A percentile compares a stretch with the other conserved stretches of the same genome.
Evolutionary conservation across 2,329 filamentous ascomycete genomes (phyloP).

Genomic region (Cryphonectria parasitica): DNA sequence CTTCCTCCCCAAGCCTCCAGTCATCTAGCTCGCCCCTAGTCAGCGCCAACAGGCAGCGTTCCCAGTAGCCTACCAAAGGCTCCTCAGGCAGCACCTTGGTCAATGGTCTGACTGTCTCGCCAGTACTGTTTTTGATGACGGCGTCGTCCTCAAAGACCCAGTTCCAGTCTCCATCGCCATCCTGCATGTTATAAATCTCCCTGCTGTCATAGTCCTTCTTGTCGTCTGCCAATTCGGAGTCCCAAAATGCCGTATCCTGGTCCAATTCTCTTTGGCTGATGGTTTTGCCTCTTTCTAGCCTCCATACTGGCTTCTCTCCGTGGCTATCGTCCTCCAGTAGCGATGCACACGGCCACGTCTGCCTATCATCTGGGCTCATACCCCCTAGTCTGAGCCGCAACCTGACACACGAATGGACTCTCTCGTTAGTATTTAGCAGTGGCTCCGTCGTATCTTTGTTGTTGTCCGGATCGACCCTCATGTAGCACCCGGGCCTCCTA

Average conservation of each 20-base stretch:
- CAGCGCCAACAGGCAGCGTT: constrained; percentile 37
- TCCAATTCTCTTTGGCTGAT: constrained; percentile 16
- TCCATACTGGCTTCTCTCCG: constrained; percentile 33
- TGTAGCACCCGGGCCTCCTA: constrained; percentile 42
- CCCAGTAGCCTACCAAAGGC: constrained; percentile 40
- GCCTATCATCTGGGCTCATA: constrained; percentile 41
- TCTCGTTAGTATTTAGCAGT: constrained; percentile 43
- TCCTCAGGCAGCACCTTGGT: constrained; percentile 37
- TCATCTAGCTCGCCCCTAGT: constrained; percentile 35
- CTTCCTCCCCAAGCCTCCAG: constrained; percentile 33
- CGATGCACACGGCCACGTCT: constrained; percentile 36
- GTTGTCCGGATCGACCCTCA: constrained; percentile 43
- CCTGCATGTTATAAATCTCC: constrained; percentile 34
- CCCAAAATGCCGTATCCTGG: constrained; percentile 12
- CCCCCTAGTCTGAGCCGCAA: constrained; percentile 37
- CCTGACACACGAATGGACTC: constrained; percentile 40
- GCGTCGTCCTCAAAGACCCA: constrained; percentile 36
- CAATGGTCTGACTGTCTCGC: constrained; percentile 32
- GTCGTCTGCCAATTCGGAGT: constrained; percentile 27
- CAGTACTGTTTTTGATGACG: constrained; percentile 26
- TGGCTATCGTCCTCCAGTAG: constrained; percentile 30
- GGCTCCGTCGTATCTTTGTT: constrained; percentile 42
- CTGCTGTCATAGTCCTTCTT: constrained; percentile 31
- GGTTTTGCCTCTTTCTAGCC: constrained; percentile 31
- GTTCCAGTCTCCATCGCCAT: constrained; percentile 36